phyloP scores from a whole-genome alignment of 805 yeast genomes.

The Wickerhamiella australiensis region DNA sequence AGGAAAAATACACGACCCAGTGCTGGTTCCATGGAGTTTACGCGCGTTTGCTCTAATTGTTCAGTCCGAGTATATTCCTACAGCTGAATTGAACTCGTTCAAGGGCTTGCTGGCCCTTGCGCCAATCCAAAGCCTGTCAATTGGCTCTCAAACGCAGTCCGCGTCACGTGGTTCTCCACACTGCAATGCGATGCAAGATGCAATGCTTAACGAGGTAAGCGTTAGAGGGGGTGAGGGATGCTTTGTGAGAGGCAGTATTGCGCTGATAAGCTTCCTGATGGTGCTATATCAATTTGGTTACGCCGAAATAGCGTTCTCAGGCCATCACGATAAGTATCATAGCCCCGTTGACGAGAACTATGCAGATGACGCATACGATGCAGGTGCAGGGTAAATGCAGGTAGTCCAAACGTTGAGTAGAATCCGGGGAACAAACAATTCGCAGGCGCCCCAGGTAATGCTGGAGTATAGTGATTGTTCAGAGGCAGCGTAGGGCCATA shows the following conservation, averaged over 20 bases:
- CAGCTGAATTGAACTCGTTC: no score
- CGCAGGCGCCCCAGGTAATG: no score
- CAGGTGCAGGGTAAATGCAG: background rate
- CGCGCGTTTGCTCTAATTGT: no score
- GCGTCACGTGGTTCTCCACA: slow-evolving; percentile 1
- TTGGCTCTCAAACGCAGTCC: background rate
- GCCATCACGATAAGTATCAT: background rate
- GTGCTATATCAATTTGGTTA: no score
- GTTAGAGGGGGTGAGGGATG: no score
- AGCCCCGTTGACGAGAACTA: background rate
- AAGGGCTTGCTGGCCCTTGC: background rate
- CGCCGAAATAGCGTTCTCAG: no score
- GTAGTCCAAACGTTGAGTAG: background rate
- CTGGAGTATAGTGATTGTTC: no score
- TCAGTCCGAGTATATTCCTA: no score
- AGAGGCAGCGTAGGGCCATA: no score
- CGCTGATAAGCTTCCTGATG: background rate
- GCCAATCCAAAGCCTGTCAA: background rate
- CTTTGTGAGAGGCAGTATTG: background rate
- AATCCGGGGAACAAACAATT: background rate
- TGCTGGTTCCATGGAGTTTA: no score
- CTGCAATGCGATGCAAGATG: slow-evolving; percentile 3
- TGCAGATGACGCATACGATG: background rate
- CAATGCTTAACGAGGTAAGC: background rate
- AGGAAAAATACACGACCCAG: background rate